Base-by-base conservation (phyloP, 1,284 basidiomycete genomes). In the Rhizoctonia solani region DNA sequence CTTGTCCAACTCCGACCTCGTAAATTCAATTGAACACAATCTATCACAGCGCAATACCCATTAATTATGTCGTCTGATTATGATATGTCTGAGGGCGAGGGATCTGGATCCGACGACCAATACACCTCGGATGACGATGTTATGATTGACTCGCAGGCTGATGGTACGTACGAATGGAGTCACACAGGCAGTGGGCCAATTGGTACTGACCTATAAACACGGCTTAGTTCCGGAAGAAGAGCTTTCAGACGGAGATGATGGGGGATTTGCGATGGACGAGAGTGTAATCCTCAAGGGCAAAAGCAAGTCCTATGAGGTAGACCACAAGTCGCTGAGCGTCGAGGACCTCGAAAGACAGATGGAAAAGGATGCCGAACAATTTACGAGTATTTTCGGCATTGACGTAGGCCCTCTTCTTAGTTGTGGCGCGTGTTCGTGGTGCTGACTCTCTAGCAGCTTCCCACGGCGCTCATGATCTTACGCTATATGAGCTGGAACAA, bases 401-500 rank as follows among this genome's bases (percentile, higher is more conserved):
- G 89, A 93, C 61, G 91, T 92, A 73, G 77, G 92, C 83, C 59
- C 11, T 70, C 72, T 49, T 70, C 70, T 58, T 73, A 56, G 56
- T 73, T 8, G 66, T 37, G 47, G 49, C 50, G n/a, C 34, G n/a
- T 68, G 21, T 34, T 32, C 4, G 54, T 66, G 19, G 37, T 50
- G 63, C 32, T 66, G 37, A 68, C 53, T 41, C 63, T 34, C 19
- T 46, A 23, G 13, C 76, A 74, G 78, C 66, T 79, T 74, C 73
- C 73, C 71, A 82, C 82, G 2, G 94, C 95, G 1, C 85, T 88
- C 0, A 81, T 95, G 52, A 82, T 99, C 4, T 81, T 99, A 53
- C 87, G 95, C 32, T 82, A 94, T 79, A 88, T 91, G 81, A 82
- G 84, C 53, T 99, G 96, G 96, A 98, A 99, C 82, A 92, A 93